phyloP scores from a whole-genome alignment of 306 rosid genomes.

The Ormosia emarginata region DNA sequence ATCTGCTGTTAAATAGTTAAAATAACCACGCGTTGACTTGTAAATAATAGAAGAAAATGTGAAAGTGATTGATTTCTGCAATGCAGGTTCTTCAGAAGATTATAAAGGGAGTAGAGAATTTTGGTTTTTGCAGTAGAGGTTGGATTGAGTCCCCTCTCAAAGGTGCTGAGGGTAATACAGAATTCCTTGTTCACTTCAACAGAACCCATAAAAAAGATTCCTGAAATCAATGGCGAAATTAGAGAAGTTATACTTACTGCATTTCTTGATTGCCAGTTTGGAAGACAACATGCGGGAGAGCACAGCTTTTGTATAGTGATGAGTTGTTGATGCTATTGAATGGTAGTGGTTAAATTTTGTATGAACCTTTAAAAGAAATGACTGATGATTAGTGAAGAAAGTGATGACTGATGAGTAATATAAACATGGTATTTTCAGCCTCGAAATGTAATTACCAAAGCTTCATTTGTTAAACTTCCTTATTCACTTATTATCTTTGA shows the following conservation, averaged over 20 bases:
- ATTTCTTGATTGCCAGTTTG: background rate
- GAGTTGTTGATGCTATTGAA: conserved; percentile 1
- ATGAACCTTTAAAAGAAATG: conserved; percentile 9
- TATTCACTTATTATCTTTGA: background rate
- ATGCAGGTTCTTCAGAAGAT: conserved; percentile 81
- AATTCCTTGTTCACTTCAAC: conserved; percentile 74
- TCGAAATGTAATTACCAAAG: background rate
- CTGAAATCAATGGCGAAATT: background rate
- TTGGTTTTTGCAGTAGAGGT: conserved; percentile 76
- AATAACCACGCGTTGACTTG: background rate
- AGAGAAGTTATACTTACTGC: background rate
- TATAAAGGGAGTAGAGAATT: conserved; percentile 71
- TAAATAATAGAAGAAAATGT: background rate
- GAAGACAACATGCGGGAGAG: background rate
- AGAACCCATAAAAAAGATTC: conserved; percentile 24
- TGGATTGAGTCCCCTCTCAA: conserved; percentile 90
- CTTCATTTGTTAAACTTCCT: background rate
- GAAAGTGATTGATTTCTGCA: conserved; percentile 1
- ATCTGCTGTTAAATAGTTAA: background rate
- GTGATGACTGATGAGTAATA: background rate
- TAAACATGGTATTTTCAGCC: background rate
- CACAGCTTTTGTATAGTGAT: background rate
- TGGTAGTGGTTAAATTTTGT: conserved; percentile 13
- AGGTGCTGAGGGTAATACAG: conserved; percentile 93
- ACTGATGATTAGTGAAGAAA: background rate